A percentile compares a stretch with the other conserved stretches of the same genome.
phyloP scores from a whole-genome alignment of 108 stramenopile species.

The Hondaea fermentalgiana region DNA sequence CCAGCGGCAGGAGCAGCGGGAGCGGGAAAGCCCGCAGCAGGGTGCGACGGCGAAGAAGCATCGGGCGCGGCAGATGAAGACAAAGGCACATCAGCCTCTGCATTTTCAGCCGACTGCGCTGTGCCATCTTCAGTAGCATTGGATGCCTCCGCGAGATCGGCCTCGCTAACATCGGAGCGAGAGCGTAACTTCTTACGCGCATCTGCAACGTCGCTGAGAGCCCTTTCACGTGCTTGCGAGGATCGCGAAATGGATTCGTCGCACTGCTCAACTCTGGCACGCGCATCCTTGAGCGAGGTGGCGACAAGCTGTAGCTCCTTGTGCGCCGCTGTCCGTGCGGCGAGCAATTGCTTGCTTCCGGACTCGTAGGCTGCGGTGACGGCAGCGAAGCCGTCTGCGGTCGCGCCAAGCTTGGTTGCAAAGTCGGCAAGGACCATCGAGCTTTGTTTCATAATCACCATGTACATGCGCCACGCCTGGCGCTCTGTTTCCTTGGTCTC shows the following conservation, averaged over 20 bases:
- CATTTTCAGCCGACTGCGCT: too few species aligned
- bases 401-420: background rate
- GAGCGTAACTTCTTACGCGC: background rate
- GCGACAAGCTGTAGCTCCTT: background rate
- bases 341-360: background rate
- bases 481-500: conserved; percentile 12
- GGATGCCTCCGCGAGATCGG: background rate
- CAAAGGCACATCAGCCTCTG: too few species aligned
- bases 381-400: background rate
- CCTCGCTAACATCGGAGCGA: too few species aligned
- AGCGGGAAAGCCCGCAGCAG: too few species aligned
- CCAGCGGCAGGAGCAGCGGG: too few species aligned
- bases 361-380: background rate
- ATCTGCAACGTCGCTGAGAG: background rate
- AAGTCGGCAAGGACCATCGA: background rate
- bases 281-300: background rate
- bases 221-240: background rate
- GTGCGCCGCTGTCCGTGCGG: background rate
- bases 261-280: background rate
- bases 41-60: too few species aligned
- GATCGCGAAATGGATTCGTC: background rate
- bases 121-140: background rate
- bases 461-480: background rate
- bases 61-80: too few species aligned
- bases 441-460: conserved; percentile 11